Conservation (phyloP, 345 rosid genomes). For the Heritiera littoralis region DNA sequence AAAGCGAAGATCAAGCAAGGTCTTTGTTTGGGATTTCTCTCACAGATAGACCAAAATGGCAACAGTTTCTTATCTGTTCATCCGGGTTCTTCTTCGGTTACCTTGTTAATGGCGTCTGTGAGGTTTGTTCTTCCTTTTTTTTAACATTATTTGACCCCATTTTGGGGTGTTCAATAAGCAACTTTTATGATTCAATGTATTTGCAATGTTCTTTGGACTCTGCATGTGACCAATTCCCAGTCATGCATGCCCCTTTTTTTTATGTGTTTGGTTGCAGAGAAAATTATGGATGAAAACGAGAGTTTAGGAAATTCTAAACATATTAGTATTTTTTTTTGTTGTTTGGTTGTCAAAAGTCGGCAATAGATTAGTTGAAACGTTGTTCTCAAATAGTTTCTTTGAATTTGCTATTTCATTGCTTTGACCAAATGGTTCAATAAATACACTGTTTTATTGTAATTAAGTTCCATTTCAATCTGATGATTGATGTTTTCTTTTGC, state of each 20-base stretch:
- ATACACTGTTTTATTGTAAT: neutral
- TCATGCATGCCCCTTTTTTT: neutral
- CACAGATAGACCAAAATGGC: constrained; percentile 57
- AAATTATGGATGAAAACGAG: neutral
- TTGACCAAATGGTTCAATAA: neutral
- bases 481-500: neutral
- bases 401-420: neutral
- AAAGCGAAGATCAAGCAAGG: constrained; percentile 52
- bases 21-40: constrained; percentile 69
- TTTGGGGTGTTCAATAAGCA: neutral
- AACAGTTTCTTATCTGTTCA: constrained; percentile 84
- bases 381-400: neutral
- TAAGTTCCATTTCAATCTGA: neutral
- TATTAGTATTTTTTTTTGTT: neutral
- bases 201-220: neutral
- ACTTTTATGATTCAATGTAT: neutral
- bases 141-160: neutral
- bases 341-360: neutral
- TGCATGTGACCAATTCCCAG: constrained; percentile 5
- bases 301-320: neutral
- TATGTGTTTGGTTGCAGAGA: constrained; percentile 5
- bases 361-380: neutral
- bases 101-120: constrained; percentile 91
- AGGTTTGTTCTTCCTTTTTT: constrained; percentile 39
- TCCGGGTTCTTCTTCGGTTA: constrained; percentile 96